Percentiles rank a stretch among this genome's conserved stretches.
phyloP scores from a whole-genome alignment of 208 protist genomes.

The Crithidia expoeki region DNA sequence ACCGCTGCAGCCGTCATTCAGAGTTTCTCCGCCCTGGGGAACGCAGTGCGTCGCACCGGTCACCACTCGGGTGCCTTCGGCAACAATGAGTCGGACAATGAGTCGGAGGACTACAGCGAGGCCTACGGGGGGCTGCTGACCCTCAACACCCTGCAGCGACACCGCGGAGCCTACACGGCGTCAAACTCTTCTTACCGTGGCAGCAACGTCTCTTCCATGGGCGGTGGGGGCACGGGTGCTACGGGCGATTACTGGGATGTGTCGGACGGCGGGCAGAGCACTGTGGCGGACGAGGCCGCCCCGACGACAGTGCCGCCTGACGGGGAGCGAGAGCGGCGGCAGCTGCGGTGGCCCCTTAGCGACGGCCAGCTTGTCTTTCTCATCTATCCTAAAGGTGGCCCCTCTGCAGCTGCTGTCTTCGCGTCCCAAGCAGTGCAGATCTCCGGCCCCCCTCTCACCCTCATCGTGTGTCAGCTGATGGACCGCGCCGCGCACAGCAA shows the following conservation, averaged over 20 bases:
- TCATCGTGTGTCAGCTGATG: conserved; percentile 62
- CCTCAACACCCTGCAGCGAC: conserved; percentile 28
- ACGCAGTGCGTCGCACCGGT: conserved; percentile 44
- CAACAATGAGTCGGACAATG: conserved; percentile 55
- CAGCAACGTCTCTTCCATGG: conserved; percentile 36
- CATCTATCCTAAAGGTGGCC: conserved; percentile 28
- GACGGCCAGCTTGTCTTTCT: conserved; percentile 45
- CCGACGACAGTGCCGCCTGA: conserved; percentile 21
- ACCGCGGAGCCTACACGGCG: conserved; percentile 15
- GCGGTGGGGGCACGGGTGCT: conserved; percentile 12
- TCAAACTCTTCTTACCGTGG: conserved; percentile 29
- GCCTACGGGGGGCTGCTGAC: conserved; percentile 57
- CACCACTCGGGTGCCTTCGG: conserved; percentile 40
- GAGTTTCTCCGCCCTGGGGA: conserved; percentile 49
- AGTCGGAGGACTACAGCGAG: conserved; percentile 46
- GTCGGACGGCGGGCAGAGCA: conserved; percentile 31
- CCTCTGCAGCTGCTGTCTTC: not conserved
- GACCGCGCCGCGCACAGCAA: conserved; percentile 25
- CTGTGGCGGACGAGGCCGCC: conserved; percentile 14
- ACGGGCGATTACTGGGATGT: conserved; percentile 13
- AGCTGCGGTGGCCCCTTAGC: conserved; percentile 42
- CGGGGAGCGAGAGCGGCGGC: conserved; percentile 29
- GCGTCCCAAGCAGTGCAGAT: conserved; percentile 32
- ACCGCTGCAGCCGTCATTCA: conserved; percentile 41
- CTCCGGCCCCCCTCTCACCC: conserved; percentile 49